Conservation (phyloP, 345 rosid genomes). For the Microcos paniculata region DNA sequence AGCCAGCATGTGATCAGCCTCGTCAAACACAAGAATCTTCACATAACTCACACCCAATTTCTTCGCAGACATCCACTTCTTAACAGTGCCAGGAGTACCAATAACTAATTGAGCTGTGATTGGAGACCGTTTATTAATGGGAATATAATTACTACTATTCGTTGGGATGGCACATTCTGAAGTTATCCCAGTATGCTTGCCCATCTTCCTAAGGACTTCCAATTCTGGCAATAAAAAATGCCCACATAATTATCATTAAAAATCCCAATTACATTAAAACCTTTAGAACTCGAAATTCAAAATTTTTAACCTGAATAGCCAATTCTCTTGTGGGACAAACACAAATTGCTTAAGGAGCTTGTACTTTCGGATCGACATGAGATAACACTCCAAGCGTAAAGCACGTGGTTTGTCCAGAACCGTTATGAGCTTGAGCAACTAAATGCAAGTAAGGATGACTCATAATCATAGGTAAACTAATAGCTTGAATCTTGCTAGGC, state of each 20-base stretch:
- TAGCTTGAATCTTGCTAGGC: slow-evolving; percentile 94
- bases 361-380: slow-evolving; percentile 60
- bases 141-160: slow-evolving; percentile 39
- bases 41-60: slow-evolving; percentile 49
- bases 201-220: slow-evolving; percentile 94
- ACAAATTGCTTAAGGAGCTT: slow-evolving; percentile 84
- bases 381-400: slow-evolving; percentile 94
- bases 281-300: background rate
- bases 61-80: slow-evolving; percentile 65
- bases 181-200: slow-evolving; percentile 76
- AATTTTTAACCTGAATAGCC: slow-evolving; percentile 74
- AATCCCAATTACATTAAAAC: background rate
- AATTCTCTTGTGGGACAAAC: slow-evolving; percentile 94
- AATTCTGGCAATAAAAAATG: slow-evolving; percentile 50
- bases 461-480: slow-evolving; percentile 90
- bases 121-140: slow-evolving; percentile 39
- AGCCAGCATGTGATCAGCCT: slow-evolving; percentile 98
- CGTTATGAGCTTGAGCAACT: slow-evolving; percentile 94
- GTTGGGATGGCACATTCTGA: slow-evolving; percentile 72
- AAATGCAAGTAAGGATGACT: slow-evolving; percentile 80
- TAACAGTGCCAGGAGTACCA: slow-evolving; percentile 95
- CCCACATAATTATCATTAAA: background rate
- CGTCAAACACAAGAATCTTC: slow-evolving; percentile 92
- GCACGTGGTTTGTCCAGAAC: slow-evolving; percentile 98
- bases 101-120: slow-evolving; percentile 76